Evolutionary conservation across 1,139 yeast genomes (phyloP).

Genomic region (Saccharomyces hybrid): DNA sequence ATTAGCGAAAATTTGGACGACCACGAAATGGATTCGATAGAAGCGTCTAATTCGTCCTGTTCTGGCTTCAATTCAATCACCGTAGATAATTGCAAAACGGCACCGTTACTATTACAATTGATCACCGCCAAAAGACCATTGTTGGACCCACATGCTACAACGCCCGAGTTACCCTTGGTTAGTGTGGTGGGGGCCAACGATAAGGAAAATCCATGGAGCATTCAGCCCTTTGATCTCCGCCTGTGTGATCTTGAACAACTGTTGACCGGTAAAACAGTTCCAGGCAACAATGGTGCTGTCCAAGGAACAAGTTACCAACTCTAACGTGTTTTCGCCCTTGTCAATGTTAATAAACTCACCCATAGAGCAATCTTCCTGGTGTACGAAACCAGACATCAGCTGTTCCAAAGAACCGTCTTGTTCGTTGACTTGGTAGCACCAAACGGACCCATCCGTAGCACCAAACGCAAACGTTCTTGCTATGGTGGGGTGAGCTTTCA

Average conservation of each 20-base stretch:
- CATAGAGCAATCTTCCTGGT: conserved; percentile 67
- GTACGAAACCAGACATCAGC: conserved; percentile 74
- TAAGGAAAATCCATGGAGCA: conserved; percentile 82
- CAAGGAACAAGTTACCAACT: conserved; percentile 72
- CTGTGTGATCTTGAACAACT: conserved; percentile 54
- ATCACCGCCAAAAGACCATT: conserved; percentile 78
- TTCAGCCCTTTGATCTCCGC: conserved; percentile 61
- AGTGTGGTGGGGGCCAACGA: conserved; percentile 43
- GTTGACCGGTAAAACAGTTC: conserved; percentile 77
- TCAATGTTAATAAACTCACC: conserved; percentile 66
- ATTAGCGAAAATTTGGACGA: conserved; percentile 55
- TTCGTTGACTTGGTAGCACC: conserved; percentile 77
- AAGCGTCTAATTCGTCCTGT: conserved; percentile 61
- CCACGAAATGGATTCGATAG: conserved; percentile 85
- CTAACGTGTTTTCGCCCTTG: conserved; percentile 52
- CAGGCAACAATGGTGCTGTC: conserved; percentile 83
- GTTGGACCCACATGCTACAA: conserved; percentile 63
- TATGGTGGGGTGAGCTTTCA: conserved; percentile 68
- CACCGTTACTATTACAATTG: conserved; percentile 59
- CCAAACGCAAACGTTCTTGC: conserved; percentile 84
- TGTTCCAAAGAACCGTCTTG: conserved; percentile 49
- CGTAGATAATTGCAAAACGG: conserved; percentile 52
- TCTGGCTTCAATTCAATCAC: conserved; percentile 58
- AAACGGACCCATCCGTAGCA: conserved; percentile 84
- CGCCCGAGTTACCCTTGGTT: conserved; percentile 34